Evolutionary conservation across 1,284 basidiomycete species (phyloP).

Genomic region (Trichosporon coremiiforme): DNA sequence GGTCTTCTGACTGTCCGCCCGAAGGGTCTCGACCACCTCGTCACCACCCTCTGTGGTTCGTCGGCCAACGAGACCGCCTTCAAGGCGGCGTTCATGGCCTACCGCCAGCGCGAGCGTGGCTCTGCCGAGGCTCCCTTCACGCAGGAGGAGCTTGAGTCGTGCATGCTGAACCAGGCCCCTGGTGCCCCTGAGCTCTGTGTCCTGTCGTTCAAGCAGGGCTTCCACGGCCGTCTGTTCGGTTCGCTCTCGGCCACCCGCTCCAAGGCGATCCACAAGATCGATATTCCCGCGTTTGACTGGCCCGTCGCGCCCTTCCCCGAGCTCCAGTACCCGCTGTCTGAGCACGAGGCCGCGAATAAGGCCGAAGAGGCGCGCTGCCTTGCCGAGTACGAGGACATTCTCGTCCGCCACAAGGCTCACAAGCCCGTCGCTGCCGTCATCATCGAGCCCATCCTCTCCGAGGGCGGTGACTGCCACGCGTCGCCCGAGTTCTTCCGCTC

Average conservation of each 20-base stretch:
- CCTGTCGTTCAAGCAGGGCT: conserved; percentile 61
- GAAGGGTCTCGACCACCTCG: conserved; percentile 59
- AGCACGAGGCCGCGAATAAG: conserved; percentile 56
- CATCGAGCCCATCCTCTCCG: conserved; percentile 62
- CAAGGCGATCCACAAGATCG: conserved; percentile 62
- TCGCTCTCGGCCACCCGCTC: conserved; percentile 60
- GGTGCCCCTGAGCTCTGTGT: conserved; percentile 60
- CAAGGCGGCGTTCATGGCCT: conserved; percentile 61
- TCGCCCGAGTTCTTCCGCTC: conserved; percentile 60
- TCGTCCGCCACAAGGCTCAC: conserved; percentile 51
- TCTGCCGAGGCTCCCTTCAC: conserved; percentile 38
- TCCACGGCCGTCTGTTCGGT: conserved; percentile 60
- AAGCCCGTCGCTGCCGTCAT: conserved; percentile 62
- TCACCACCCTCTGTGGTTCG: conserved; percentile 55
- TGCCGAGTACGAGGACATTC: conserved; percentile 49
- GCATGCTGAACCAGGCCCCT: conserved; percentile 61
- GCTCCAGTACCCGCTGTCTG: conserved; percentile 60
- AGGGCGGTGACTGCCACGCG: conserved; percentile 63
- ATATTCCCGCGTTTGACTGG: conserved; percentile 64
- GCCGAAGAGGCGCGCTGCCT: conserved; percentile 52
- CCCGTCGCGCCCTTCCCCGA: conserved; percentile 60
- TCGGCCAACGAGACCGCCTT: conserved; percentile 60
- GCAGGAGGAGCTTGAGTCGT: conserved; percentile 54
- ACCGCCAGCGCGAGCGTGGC: conserved; percentile 47
- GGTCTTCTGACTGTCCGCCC: conserved; percentile 60